phyloP scores from a whole-genome alignment of 768 basidiomycete genomes.

The Panaeolus cyanescens region DNA sequence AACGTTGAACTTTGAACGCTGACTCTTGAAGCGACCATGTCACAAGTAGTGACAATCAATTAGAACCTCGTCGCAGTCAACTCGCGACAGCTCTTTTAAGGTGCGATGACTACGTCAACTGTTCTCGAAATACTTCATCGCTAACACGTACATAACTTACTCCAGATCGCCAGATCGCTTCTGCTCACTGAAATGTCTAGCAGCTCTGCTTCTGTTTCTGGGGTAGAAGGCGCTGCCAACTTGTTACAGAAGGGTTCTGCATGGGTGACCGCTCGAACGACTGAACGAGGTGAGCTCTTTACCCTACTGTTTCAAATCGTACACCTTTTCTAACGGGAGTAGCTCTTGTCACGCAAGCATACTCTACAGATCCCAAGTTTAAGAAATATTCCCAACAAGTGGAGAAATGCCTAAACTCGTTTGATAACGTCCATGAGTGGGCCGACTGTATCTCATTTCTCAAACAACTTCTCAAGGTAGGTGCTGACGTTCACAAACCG shows the following conservation, averaged over 20 bases:
- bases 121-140: background rate
- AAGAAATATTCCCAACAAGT: constrained; percentile 93
- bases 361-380: constrained; percentile 86
- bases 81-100: background rate
- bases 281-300: constrained; percentile 50
- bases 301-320: background rate
- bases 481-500: constrained; percentile 13
- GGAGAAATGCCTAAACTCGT: constrained; percentile 89
- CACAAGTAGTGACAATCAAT: background rate
- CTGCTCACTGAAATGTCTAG: constrained; percentile 20
- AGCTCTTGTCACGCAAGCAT: constrained; percentile 56
- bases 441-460: constrained; percentile 98
- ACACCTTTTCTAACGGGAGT: constrained; percentile 7
- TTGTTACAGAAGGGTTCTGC: constrained; percentile 39
- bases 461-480: constrained; percentile 88
- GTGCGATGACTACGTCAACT: background rate
- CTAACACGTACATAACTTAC: background rate
- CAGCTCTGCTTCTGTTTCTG: constrained; percentile 27
- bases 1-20: no score
- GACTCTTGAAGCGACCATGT: no score
- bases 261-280: constrained; percentile 43
- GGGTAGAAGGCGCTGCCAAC: constrained; percentile 33
- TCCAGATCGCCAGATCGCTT: constrained; percentile 1
- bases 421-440: constrained; percentile 98
- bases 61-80: background rate